Conservation (phyloP, 2,329 filamentous ascomycete genomes). For the Aspergillus hortae region DNA sequence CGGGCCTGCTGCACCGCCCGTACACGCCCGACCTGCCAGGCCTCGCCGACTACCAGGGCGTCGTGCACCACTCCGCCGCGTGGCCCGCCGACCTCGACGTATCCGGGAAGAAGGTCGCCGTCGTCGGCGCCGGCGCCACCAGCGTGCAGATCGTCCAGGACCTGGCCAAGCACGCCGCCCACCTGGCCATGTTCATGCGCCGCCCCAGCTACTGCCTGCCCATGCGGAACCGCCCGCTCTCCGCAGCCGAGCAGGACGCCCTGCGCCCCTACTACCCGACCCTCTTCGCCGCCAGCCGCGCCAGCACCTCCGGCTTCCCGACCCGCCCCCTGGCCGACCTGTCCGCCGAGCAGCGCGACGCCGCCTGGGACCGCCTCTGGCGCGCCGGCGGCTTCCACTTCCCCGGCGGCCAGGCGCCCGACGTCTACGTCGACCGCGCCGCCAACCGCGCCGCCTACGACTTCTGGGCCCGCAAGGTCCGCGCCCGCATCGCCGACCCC, state of each 20-base stretch:
- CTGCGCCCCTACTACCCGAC: not conserved
- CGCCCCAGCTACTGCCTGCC: conserved; percentile 64
- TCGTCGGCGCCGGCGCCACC: conserved; percentile 55
- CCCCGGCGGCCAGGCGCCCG: not conserved
- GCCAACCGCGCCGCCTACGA: conserved; percentile 53
- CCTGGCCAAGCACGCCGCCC: conserved; percentile 50
- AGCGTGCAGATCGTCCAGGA: conserved; percentile 57
- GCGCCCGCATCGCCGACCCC: conserved; percentile 48
- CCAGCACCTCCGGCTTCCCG: not conserved
- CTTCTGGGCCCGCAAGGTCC: conserved; percentile 53
- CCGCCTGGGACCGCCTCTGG: not conserved
- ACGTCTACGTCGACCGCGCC: conserved; percentile 26
- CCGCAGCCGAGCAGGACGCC: not conserved
- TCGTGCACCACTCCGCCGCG: conserved; percentile 52
- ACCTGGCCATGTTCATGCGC: conserved; percentile 56
- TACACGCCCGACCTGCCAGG: conserved; percentile 42
- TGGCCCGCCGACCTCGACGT: conserved; percentile 51
- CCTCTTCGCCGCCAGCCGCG: not conserved
- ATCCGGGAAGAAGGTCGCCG: conserved; percentile 46
- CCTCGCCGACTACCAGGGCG: conserved; percentile 46
- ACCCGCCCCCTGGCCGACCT: not conserved
- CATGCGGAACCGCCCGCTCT: conserved; percentile 50
- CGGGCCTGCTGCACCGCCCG: conserved; percentile 42
- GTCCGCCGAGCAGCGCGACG: not conserved
- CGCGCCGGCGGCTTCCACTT: not conserved